Conservation (phyloP, 2,329 filamentous ascomycete species). For the Madurella fahalii region DNA sequence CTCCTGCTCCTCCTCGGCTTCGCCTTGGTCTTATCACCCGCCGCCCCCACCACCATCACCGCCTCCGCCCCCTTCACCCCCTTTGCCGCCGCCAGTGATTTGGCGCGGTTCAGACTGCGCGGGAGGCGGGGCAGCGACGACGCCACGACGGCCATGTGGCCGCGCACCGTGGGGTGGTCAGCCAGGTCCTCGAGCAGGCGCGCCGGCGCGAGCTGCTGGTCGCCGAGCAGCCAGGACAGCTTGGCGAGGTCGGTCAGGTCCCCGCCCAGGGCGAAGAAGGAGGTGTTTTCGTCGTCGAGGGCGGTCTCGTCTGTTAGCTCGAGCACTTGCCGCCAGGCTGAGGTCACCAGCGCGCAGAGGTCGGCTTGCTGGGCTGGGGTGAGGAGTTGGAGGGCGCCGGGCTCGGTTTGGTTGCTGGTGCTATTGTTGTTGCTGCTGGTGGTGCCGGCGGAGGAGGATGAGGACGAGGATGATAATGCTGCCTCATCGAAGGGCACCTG, state of each 20-base stretch:
- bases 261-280: constrained; percentile 24
- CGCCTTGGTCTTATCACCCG: no score
- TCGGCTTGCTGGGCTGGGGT: background rate
- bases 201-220: constrained; percentile 1
- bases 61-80: no score
- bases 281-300: constrained; percentile 5
- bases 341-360: constrained; percentile 10
- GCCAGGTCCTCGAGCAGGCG: constrained; percentile 20
- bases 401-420: no score
- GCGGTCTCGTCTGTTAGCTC: background rate
- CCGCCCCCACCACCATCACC: no score
- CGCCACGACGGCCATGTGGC: constrained; percentile 20
- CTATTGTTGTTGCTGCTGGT: background rate
- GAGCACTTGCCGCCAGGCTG: constrained; percentile 20
- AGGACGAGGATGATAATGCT: background rate
- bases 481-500: constrained; percentile 14
- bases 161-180: constrained; percentile 17
- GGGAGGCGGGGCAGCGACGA: background rate
- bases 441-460: no score
- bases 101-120: background rate
- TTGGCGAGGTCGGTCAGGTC: constrained; percentile 33
- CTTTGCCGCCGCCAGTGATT: no score
- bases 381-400: constrained; percentile 5
- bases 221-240: constrained; percentile 17
- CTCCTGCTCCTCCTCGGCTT: no score